phyloP scores from a whole-genome alignment of 129 eudicot species.

The Glebionis coronaria region DNA sequence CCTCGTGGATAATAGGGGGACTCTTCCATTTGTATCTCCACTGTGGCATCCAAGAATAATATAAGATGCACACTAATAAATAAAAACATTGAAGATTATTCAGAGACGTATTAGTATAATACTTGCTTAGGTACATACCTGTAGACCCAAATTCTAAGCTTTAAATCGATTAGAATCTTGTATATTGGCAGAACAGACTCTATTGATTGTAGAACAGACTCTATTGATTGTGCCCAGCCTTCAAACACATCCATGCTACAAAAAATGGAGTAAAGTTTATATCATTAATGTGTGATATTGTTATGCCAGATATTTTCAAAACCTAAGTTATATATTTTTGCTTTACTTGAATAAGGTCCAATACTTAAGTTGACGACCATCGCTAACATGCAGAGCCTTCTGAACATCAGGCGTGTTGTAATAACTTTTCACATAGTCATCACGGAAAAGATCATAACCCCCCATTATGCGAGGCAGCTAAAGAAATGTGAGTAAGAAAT shows the following conservation, averaged over 20 bases:
- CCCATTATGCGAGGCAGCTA: conserved; percentile 87
- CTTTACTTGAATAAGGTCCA: conserved; percentile 94
- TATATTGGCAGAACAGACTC: conserved; percentile 80
- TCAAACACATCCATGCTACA: conserved; percentile 62
- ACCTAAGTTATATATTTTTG: neutral
- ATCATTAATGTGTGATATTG: conserved; percentile 8
- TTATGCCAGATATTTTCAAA: neutral
- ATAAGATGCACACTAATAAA: neutral
- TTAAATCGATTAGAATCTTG: conserved; percentile 67
- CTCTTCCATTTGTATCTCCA: conserved; percentile 94
- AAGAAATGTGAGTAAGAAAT: neutral
- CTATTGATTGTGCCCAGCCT: conserved; percentile 52
- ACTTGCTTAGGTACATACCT: conserved; percentile 40
- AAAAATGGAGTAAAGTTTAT: neutral
- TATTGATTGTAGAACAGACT: conserved; percentile 54
- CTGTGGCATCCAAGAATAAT: conserved; percentile 30
- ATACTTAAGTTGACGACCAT: conserved; percentile 53
- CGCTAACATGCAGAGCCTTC: conserved; percentile 82
- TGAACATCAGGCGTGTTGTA: conserved; percentile 78
- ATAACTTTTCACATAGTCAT: conserved; percentile 56
- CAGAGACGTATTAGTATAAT: neutral
- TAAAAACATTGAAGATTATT: neutral
- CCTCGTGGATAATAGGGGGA: conserved; percentile 80
- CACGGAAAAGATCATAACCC: conserved; percentile 88
- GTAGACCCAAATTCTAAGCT: conserved; percentile 84